Percentiles rank a stretch among this genome's conserved stretches.
Evolutionary conservation across 2,329 filamentous ascomycete genomes (phyloP).

Genomic region (Aaosphaeria pasadenensis): DNA sequence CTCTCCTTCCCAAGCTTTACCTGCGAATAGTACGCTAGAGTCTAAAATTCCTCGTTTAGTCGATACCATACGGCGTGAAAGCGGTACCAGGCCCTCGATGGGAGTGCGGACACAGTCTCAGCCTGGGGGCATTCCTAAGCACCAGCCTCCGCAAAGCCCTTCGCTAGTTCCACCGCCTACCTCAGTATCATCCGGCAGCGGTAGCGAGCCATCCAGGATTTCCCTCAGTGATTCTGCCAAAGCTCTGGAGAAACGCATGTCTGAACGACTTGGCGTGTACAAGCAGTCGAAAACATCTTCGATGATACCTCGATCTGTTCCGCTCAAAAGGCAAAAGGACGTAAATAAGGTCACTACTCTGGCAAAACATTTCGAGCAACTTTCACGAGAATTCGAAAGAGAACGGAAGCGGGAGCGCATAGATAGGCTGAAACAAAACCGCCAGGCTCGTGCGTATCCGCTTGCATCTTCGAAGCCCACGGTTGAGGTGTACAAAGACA

Average conservation of each 20-base stretch:
- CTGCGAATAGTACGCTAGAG: conserved; percentile 17
- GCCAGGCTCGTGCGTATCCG: conserved; percentile 77
- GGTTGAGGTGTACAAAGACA: conserved; percentile 92
- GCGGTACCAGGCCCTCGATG: conserved; percentile 18
- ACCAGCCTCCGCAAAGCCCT: not conserved
- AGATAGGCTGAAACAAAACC: conserved; percentile 74
- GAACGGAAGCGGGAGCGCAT: conserved; percentile 84
- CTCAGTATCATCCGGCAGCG: conserved; percentile 10
- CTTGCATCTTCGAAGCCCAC: conserved; percentile 92
- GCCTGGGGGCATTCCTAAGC: conserved; percentile 28
- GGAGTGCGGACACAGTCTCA: conserved; percentile 36
- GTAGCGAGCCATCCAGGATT: conserved; percentile 19
- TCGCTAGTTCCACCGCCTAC: not conserved
- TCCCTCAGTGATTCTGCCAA: conserved; percentile 37
- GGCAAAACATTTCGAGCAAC: conserved; percentile 92
- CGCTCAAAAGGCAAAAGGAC: conserved; percentile 56
- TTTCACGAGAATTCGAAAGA: conserved; percentile 94
- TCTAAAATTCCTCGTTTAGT: conserved; percentile 40
- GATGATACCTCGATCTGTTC: conserved; percentile 78
- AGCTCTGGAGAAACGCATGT: conserved; percentile 68
- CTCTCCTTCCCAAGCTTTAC: conserved; percentile 18
- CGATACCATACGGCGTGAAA: conserved; percentile 32
- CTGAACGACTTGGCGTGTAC: conserved; percentile 67
- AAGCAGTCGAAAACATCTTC: conserved; percentile 63
- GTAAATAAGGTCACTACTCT: conserved; percentile 84